Percentiles rank a stretch among this genome's conserved stretches.
Conservation (phyloP, 345 rosid genomes). For the Gossypium bickii region DNA sequence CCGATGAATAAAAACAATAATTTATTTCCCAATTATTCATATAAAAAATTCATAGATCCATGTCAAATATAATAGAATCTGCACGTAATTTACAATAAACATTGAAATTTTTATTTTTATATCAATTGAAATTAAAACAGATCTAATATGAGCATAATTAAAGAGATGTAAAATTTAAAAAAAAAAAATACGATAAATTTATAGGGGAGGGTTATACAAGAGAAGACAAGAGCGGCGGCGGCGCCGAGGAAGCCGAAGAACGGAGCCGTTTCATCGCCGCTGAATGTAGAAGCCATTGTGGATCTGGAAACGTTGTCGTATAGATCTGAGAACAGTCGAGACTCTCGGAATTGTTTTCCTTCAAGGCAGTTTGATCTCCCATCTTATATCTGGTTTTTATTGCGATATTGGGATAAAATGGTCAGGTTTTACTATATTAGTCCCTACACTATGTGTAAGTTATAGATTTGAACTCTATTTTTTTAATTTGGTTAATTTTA, state of each 20-base stretch:
- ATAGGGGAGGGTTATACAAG: slow-evolving; percentile 30
- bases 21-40: neutral
- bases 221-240: slow-evolving; percentile 73
- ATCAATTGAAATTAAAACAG: neutral
- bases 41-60: neutral
- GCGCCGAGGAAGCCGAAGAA: slow-evolving; percentile 85
- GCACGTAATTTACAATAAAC: neutral
- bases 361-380: neutral
- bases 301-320: slow-evolving; percentile 8
- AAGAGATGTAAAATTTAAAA: neutral
- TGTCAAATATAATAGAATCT: neutral
- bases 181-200: neutral
- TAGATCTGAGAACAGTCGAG: slow-evolving; percentile 2
- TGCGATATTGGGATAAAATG: neutral
- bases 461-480: too few relatives aligned
- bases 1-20: neutral
- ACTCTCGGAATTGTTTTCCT: neutral
- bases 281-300: slow-evolving; percentile 45
- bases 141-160: neutral
- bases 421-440: too few relatives aligned
- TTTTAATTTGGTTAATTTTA: too few relatives aligned
- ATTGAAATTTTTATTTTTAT: neutral
- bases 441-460: too few relatives aligned
- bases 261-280: slow-evolving; percentile 80
- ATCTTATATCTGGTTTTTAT: neutral